Percentiles rank a stretch among this genome's conserved stretches.
These are phyloP conservation scores for Diaporthe helianthi DNA, from an alignment of 2,329 filamentous ascomycete genomes.

Conservation along the genomic window DNA sequence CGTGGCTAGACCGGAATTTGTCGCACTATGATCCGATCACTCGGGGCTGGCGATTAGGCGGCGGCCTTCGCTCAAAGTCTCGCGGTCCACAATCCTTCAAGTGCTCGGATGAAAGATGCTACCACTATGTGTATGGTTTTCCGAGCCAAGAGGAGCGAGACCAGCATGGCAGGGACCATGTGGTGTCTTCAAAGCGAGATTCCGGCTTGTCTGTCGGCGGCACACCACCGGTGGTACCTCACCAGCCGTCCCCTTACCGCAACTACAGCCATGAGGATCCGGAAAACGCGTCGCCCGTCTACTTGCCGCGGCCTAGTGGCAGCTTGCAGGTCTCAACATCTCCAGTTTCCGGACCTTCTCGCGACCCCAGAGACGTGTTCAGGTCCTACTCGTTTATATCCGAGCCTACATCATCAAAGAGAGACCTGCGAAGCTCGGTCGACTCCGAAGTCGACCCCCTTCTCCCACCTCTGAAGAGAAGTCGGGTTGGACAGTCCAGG, in stretches of 20 bases:
- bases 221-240: constrained; percentile 46
- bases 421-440: constrained; percentile 47
- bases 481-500: constrained; percentile 58
- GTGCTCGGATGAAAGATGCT: constrained; percentile 61
- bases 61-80: constrained; percentile 46
- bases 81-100: constrained; percentile 55
- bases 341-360: constrained; percentile 43
- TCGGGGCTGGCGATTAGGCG: constrained; percentile 49
- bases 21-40: constrained; percentile 56
- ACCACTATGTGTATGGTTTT: constrained; percentile 67
- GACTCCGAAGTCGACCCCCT: constrained; percentile 59
- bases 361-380: constrained; percentile 51
- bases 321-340: constrained; percentile 46
- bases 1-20: constrained; percentile 62
- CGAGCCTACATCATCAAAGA: constrained; percentile 43
- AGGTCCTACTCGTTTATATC: constrained; percentile 50
- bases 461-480: constrained; percentile 62
- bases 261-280: constrained; percentile 44
- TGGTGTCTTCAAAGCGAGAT: constrained; percentile 51
- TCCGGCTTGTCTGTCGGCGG: constrained; percentile 51
- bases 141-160: constrained; percentile 58
- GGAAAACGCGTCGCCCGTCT: constrained; percentile 48
- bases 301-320: constrained; percentile 47
- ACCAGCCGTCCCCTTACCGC: constrained; percentile 42
- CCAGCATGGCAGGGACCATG: constrained; percentile 56